Base-by-base conservation (phyloP, 345 rosid species). In the Linum tenue region DNA sequence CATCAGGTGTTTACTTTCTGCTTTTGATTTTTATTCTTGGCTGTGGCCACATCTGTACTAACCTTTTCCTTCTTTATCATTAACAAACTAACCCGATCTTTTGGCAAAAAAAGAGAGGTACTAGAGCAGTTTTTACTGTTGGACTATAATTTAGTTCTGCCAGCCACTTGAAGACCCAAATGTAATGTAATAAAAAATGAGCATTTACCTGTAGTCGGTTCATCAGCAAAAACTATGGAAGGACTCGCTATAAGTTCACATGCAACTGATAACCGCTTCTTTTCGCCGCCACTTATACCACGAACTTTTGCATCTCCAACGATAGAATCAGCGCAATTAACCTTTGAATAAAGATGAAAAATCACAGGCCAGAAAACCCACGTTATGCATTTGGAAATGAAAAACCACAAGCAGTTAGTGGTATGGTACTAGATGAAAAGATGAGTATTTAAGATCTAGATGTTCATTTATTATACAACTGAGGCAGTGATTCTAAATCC, bases 231-330 rank as follows among this genome's bases (percentile, higher is more conserved):
- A 74, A 94, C 85, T 56, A 94, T 92, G 62, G 99, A 88, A 56
- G 99, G 99, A 58, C 99, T 94, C 57, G 99, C 97, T 53, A 94
- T 94, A 69, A 94, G 84, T 83, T 94, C 99, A 73, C 97, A 94
- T 0, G 97, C 99, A 62, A 90, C 70, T 1, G 97, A 83, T 31
- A 94, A 76, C 16, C 95, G 92, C 71, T 94, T 94, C 83, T 83
- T 94, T 76, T 94, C 99, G 69, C 99, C 99, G 37, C 99, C 99
- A 68, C 99, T 94, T 71, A 90, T 84, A 65, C 99, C 99, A 69
- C 96, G 96, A 69, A 88, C 92, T 81, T 94, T 90, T 69, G 95
- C 90, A 84, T 94, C 99, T 61, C 99, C 99, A 67, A 94, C 90
- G 74, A 66, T 80, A 43, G 96, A 74, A 75, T 88, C 89, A 56